Conservation (phyloP, 495 filamentous ascomycete species). For the Trichoderma virens region DNA sequence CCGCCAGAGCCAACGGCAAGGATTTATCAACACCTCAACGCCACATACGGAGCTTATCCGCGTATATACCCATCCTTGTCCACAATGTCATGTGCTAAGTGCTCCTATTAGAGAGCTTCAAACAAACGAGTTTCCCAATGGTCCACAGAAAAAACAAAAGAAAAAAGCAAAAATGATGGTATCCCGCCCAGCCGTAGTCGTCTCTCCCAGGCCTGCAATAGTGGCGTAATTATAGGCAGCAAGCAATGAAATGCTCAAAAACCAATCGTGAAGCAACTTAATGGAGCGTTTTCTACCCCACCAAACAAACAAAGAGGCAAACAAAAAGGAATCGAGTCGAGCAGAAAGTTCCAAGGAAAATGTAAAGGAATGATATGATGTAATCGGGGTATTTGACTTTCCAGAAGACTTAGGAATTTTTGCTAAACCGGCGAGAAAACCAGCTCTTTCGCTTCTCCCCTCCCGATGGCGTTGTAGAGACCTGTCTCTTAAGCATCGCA, state of each 20-base stretch:
- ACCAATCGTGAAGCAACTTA: neutral
- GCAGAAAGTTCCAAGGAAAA: slow-evolving; percentile 17
- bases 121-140: neutral
- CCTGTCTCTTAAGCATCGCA: neutral
- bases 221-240: neutral
- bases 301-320: slow-evolving; percentile 20
- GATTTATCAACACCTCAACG: slow-evolving; percentile 8
- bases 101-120: slow-evolving; percentile 1
- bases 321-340: slow-evolving; percentile 19
- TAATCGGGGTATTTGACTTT: slow-evolving; percentile 12
- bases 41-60: slow-evolving; percentile 5
- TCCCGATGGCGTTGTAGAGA: slow-evolving; percentile 6
- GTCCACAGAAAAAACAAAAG: neutral
- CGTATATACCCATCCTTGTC: slow-evolving; percentile 4
- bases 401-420: slow-evolving; percentile 31
- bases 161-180: neutral
- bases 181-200: neutral
- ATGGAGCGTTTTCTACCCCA: neutral
- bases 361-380: neutral
- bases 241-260: neutral
- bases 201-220: neutral
- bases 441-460: slow-evolving; percentile 79
- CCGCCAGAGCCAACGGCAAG: slow-evolving; percentile 6
- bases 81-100: slow-evolving; percentile 4
- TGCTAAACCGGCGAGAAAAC: slow-evolving; percentile 79